phyloP scores from a whole-genome alignment of 1,284 basidiomycete species.

The Ganoderma boninense region DNA sequence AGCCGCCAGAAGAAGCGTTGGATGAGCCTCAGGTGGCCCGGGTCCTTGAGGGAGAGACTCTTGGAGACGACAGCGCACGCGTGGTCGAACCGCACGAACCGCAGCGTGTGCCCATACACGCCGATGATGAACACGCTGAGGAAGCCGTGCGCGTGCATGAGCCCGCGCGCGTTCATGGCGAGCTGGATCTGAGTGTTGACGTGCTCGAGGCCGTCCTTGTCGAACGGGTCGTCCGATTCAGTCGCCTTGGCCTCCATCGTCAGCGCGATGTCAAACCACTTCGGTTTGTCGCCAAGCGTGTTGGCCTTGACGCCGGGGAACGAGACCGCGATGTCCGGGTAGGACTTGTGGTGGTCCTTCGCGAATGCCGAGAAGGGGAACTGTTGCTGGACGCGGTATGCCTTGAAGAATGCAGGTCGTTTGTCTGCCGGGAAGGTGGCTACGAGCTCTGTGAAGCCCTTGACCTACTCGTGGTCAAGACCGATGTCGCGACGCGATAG shows the following conservation, averaged over 20 bases:
- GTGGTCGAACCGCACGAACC: slow-evolving; percentile 31
- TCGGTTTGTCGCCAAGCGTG: neutral
- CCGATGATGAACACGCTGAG: slow-evolving; percentile 24
- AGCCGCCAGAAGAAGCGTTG: slow-evolving; percentile 29
- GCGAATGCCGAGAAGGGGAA: slow-evolving; percentile 5
- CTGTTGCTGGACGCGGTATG: neutral
- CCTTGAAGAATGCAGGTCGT: slow-evolving; percentile 5
- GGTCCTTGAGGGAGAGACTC: slow-evolving; percentile 11
- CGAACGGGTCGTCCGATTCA: slow-evolving; percentile 15
- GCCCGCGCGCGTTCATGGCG: slow-evolving; percentile 19
- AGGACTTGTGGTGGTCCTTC: slow-evolving; percentile 13
- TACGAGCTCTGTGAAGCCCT: slow-evolving; percentile 4
- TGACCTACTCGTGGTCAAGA: neutral
- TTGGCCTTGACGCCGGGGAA: slow-evolving; percentile 12
- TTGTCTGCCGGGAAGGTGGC: slow-evolving; percentile 3
- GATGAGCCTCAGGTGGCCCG: slow-evolving; percentile 8
- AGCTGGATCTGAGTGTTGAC: slow-evolving; percentile 19
- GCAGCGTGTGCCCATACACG: slow-evolving; percentile 26
- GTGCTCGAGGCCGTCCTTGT: neutral
- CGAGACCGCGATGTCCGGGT: slow-evolving; percentile 19
- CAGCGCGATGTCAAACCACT: slow-evolving; percentile 14
- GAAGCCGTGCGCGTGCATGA: slow-evolving; percentile 26
- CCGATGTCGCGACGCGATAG: neutral
- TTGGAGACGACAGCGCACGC: slow-evolving; percentile 17
- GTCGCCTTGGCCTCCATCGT: slow-evolving; percentile 24